A percentile compares a stretch with the other conserved stretches of the same genome.
phyloP scores from a whole-genome alignment of 352 stramenopile genomes.

The Pythium periplocum region DNA sequence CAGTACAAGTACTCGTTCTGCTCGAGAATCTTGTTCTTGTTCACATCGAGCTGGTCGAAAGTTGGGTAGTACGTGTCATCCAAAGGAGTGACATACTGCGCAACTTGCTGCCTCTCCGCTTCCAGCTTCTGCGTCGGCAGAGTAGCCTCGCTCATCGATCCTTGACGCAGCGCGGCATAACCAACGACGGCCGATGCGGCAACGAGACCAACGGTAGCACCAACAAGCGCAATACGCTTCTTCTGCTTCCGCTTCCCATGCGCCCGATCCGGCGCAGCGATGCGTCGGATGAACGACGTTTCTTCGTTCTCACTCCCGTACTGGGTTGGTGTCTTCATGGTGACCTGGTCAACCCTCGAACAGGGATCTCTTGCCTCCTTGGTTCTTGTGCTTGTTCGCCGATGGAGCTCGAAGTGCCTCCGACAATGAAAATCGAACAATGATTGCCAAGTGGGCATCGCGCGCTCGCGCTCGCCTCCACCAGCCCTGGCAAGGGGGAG shows the following conservation, averaged over 20 bases:
- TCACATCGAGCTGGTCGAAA: slow-evolving; percentile 29
- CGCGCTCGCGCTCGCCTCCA: background rate
- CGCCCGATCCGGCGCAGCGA: slow-evolving; percentile 34
- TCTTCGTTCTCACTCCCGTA: slow-evolving; percentile 64
- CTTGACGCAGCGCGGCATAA: slow-evolving; percentile 27
- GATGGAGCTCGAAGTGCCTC: slow-evolving; percentile 14
- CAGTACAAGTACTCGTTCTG: slow-evolving; percentile 33
- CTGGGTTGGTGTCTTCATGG: slow-evolving; percentile 45
- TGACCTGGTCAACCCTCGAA: background rate
- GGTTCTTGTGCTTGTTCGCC: background rate
- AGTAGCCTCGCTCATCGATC: background rate
- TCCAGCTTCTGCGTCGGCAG: slow-evolving; percentile 24
- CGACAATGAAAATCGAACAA: slow-evolving; percentile 33
- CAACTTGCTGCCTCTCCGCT: slow-evolving; percentile 18
- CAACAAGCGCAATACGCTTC: slow-evolving; percentile 35
- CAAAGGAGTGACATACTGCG: slow-evolving; percentile 22
- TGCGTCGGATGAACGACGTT: slow-evolving; percentile 47
- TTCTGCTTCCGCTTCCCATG: slow-evolving; percentile 31
- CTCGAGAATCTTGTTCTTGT: slow-evolving; percentile 24
- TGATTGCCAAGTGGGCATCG: slow-evolving; percentile 6
- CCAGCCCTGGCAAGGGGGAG: no score
- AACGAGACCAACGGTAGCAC: slow-evolving; percentile 32
- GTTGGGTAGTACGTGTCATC: slow-evolving; percentile 37
- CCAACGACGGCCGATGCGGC: slow-evolving; percentile 32
- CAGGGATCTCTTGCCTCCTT: no score